phyloP scores from a whole-genome alignment of 345 rosid genomes.

The Gossypium anomalum region DNA sequence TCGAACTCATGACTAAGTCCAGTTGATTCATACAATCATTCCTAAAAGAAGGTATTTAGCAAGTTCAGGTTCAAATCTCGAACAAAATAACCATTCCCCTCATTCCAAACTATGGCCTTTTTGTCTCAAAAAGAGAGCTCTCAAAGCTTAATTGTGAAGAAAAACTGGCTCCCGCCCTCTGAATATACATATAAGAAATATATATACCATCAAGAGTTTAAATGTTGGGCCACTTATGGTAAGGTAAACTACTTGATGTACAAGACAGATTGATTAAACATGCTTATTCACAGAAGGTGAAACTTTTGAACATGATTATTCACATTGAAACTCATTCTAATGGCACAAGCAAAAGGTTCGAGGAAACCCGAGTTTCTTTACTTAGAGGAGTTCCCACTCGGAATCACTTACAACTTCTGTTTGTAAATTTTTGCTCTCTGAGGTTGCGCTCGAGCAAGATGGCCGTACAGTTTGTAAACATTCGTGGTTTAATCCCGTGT shows the following conservation, averaged over 20 bases:
- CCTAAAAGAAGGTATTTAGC: no score
- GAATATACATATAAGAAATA: constrained; percentile 7
- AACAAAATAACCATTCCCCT: no score
- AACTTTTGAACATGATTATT: not conserved
- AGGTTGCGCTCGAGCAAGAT: not conserved
- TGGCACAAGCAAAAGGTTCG: not conserved
- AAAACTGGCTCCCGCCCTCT: not conserved
- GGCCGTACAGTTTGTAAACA: constrained; percentile 9
- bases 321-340: not conserved
- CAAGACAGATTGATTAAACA: not conserved
- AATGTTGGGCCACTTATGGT: not conserved
- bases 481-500: constrained; percentile 32
- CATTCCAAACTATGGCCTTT: no score
- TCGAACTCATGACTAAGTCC: no score
- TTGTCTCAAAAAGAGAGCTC: no score
- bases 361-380: not conserved
- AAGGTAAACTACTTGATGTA: not conserved
- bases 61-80: no score
- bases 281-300: not conserved
- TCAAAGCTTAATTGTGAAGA: not conserved
- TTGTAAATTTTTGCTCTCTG: not conserved
- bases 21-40: no score
- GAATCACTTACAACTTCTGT: constrained; percentile 8
- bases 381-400: constrained; percentile 14
- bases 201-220: not conserved